These are phyloP conservation scores for Lunasporangiospora selenospora DNA, from an alignment of 192 early-diverging fungal species.

Conservation along the genomic window DNA sequence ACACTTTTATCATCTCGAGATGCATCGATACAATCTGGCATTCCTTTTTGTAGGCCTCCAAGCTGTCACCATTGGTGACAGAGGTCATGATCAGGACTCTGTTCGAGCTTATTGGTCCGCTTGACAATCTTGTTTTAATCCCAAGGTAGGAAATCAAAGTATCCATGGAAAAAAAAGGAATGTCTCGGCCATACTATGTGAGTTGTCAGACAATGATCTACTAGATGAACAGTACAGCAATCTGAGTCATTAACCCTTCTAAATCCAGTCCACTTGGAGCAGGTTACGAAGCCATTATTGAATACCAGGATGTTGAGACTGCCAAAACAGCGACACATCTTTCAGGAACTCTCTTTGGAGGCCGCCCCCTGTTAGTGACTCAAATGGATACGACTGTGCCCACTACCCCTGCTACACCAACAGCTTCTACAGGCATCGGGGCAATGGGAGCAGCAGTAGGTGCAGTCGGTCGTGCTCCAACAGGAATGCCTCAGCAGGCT, in stretches of 20 bases:
- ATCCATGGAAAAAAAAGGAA: too few relatives aligned
- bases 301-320: slow-evolving; percentile 29
- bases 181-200: too few relatives aligned
- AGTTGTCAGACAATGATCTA: too few relatives aligned
- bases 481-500: too few relatives aligned
- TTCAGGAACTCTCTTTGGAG: slow-evolving; percentile 45
- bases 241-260: too few relatives aligned
- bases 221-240: too few relatives aligned
- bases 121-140: slow-evolving; percentile 43
- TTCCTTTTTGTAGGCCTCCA: slow-evolving; percentile 42
- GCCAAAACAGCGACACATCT: slow-evolving; percentile 30
- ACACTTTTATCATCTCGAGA: too few relatives aligned
- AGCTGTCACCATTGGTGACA: slow-evolving; percentile 32
- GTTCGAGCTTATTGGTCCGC: slow-evolving; percentile 32
- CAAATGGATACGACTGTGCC: slow-evolving; percentile 36
- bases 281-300: slow-evolving; percentile 44
- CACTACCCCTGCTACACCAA: background rate
- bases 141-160: slow-evolving; percentile 20
- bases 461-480: too few relatives aligned
- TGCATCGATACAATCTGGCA: too few relatives aligned
- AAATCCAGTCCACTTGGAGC: slow-evolving; percentile 47
- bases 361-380: slow-evolving; percentile 24
- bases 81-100: slow-evolving; percentile 39
- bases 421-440: too few relatives aligned
- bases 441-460: too few relatives aligned